Conservation (phyloP, 2,329 filamentous ascomycete genomes). For the Leptographium wingfieldii region DNA sequence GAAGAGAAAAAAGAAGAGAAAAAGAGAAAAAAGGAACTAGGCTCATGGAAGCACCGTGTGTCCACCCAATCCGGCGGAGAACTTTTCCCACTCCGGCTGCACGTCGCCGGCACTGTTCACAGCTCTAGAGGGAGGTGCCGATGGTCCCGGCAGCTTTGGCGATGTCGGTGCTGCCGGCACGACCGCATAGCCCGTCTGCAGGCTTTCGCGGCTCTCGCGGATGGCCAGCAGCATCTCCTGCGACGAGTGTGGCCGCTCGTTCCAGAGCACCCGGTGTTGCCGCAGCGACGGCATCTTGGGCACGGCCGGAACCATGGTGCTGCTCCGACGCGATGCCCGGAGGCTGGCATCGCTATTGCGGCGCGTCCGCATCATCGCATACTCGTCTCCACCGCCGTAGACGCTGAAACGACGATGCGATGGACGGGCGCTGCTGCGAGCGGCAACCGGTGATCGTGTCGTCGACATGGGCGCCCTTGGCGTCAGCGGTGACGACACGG, state of each 20-base stretch:
- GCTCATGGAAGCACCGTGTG: conserved; percentile 17
- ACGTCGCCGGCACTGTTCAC: conserved; percentile 6
- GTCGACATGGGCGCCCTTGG: background rate
- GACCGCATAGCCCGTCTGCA: background rate
- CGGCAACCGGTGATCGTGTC: background rate
- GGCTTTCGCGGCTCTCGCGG: conserved; percentile 1
- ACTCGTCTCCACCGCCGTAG: conserved; percentile 9
- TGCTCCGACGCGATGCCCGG: background rate
- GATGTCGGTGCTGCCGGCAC: background rate
- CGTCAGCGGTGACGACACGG: background rate
- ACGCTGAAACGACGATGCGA: conserved; percentile 11
- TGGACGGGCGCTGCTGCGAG: conserved; percentile 1
- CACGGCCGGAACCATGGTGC: background rate
- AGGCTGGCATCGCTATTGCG: background rate
- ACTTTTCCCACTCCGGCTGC: conserved; percentile 32
- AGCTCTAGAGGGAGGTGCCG: background rate
- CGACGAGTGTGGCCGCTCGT: background rate
- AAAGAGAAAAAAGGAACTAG: background rate
- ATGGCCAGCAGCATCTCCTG: conserved; percentile 5
- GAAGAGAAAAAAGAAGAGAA: too few species aligned
- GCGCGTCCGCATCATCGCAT: background rate
- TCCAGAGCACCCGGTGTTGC: background rate
- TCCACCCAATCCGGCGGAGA: conserved; percentile 29
- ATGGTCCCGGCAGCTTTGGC: background rate
- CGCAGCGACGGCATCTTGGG: background rate